These are phyloP conservation scores for Metschnikowia anglica DNA, from an alignment of 805 yeast species.

Conservation along the genomic window DNA sequence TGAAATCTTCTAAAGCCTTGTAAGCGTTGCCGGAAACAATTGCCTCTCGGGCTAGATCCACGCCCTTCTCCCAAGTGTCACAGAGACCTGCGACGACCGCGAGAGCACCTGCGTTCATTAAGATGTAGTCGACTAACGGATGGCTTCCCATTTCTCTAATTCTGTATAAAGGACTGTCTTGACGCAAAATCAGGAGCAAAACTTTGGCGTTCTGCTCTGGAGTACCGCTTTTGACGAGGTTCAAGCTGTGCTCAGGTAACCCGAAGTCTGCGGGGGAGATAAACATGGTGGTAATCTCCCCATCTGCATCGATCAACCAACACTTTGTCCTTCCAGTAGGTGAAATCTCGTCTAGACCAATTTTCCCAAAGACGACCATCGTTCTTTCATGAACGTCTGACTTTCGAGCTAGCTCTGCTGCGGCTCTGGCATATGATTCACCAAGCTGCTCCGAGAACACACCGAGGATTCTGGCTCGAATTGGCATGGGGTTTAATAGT, in stretches of 20 bases:
- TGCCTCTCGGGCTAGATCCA: slow-evolving; percentile 64
- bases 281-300: slow-evolving; percentile 42
- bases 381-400: slow-evolving; percentile 52
- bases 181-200: slow-evolving; percentile 45
- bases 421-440: slow-evolving; percentile 79
- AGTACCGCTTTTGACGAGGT: slow-evolving; percentile 75
- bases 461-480: slow-evolving; percentile 80
- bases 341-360: slow-evolving; percentile 91
- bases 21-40: slow-evolving; percentile 69
- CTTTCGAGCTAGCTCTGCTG: slow-evolving; percentile 55
- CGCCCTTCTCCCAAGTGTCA: slow-evolving; percentile 73
- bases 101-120: slow-evolving; percentile 84
- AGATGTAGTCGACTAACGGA: slow-evolving; percentile 85
- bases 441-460: slow-evolving; percentile 83
- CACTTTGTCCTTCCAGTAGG: slow-evolving; percentile 80
- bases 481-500: slow-evolving; percentile 83
- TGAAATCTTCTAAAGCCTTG: slow-evolving; percentile 55
- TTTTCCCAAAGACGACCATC: slow-evolving; percentile 89
- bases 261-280: slow-evolving; percentile 80
- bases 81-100: slow-evolving; percentile 76
- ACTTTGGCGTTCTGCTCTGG: slow-evolving; percentile 78
- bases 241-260: slow-evolving; percentile 66
- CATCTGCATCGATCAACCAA: slow-evolving; percentile 63
- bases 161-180: slow-evolving; percentile 47
- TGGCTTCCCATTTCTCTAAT: slow-evolving; percentile 40